Evolutionary conservation across 257 asterid species (phyloP).

Genomic region (Penstemon newberryi): DNA sequence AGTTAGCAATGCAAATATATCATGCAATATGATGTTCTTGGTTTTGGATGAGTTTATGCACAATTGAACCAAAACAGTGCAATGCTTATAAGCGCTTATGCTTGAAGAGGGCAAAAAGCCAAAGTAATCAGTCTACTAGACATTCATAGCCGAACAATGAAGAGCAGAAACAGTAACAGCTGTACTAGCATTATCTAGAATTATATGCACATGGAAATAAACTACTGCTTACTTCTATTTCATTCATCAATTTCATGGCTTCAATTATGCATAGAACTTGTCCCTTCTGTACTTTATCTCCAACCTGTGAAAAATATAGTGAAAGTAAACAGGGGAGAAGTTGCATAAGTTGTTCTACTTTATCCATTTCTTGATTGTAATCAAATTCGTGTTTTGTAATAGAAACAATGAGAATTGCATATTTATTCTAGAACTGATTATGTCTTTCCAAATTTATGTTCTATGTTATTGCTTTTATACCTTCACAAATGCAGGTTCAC

Average conservation of each 20-base stretch:
- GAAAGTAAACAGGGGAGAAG: too few relatives aligned
- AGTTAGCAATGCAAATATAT: too few relatives aligned
- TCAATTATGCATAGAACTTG: constrained; percentile 68
- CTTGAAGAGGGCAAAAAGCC: too few relatives aligned
- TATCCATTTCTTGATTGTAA: neutral
- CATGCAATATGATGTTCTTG: too few relatives aligned
- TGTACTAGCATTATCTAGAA: neutral
- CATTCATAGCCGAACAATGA: neutral
- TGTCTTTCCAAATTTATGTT: neutral
- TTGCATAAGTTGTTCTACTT: neutral
- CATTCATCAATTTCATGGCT: constrained; percentile 83
- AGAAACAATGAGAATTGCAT: neutral
- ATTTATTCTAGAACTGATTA: neutral
- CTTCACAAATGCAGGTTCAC: constrained; percentile 66
- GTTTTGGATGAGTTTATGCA: too few relatives aligned
- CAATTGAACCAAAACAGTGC: too few relatives aligned
- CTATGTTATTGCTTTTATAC: constrained; percentile 22
- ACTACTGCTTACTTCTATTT: constrained; percentile 53
- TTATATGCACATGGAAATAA: neutral
- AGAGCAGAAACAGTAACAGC: constrained; percentile 2
- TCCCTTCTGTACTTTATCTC: constrained; percentile 72
- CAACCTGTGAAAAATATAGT: constrained; percentile 45
- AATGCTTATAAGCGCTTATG: too few relatives aligned
- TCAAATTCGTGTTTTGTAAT: neutral
- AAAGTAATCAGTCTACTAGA: neutral